A percentile compares a stretch with the other conserved stretches of the same genome.
Conservation (phyloP, 2,329 filamentous ascomycete species). For the Claviceps pusilla region DNA sequence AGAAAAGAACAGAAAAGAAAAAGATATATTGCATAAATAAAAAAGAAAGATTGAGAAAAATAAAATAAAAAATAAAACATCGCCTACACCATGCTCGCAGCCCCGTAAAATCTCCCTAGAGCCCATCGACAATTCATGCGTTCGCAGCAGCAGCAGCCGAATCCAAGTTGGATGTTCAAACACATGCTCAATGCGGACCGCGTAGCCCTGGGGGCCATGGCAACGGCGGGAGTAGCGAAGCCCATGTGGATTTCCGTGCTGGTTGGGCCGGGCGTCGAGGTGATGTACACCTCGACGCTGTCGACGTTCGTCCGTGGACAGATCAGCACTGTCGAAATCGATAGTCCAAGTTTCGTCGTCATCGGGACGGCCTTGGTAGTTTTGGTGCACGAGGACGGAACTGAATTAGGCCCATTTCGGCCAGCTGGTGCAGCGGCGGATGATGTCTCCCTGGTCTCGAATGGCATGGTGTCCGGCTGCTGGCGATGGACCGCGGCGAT, state of each 20-base stretch:
- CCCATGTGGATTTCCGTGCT: neutral
- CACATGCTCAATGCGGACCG: neutral
- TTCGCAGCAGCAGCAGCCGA: neutral
- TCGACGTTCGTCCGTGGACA: slow-evolving; percentile 3
- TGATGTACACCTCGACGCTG: slow-evolving; percentile 2
- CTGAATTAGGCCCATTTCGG: slow-evolving; percentile 1
- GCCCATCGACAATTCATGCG: neutral
- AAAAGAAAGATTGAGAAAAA: too few species aligned
- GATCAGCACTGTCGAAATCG: slow-evolving; percentile 1
- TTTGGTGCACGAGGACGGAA: slow-evolving; percentile 2
- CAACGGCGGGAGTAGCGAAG: neutral
- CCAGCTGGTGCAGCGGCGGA: slow-evolving; percentile 1
- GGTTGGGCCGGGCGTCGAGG: neutral
- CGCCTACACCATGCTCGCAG: neutral
- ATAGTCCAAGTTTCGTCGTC: neutral
- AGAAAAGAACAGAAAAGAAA: too few species aligned
- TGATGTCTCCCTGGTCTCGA: slow-evolving; percentile 1
- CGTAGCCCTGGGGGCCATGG: neutral
- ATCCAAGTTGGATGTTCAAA: neutral
- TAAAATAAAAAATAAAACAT: too few species aligned
- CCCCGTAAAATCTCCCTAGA: neutral
- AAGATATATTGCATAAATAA: too few species aligned
- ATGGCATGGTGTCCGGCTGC: neutral
- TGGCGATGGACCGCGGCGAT: neutral
- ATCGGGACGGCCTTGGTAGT: neutral